Base-by-base conservation (phyloP, 1,284 basidiomycete genomes). In the Athelia sp. region DNA sequence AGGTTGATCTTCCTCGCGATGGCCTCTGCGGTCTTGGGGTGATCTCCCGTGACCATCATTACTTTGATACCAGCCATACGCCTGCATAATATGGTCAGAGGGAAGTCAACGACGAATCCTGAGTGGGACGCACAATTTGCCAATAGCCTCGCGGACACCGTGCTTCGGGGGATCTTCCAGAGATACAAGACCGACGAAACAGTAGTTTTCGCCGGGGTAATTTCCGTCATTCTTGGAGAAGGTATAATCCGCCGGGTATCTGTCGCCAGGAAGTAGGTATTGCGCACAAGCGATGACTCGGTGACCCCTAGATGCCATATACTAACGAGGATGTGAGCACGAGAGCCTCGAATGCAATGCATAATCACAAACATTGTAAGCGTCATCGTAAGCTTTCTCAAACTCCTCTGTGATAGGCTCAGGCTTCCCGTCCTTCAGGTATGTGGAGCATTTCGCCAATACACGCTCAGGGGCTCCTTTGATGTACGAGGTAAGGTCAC, bases 381-480 rank as follows among this genome's bases (percentile, higher is more conserved):
- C 82, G 21, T 72, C 71, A 50, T 84, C 79, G 54, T 84, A 84
- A 2, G 62, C 62, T 22, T 61, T 57, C 50, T 61, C 69, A 63
- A 84, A 83, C n/a, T 72, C 73, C 19, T 81, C 78, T 2, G 77
- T 76, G 48, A 85, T 76, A 3, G 76, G 76, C 9, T 68, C 51
- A 43, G 58, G 52, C 46, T 67, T 56, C 2, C 81, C 81, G 50
- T 82, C 71, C 52, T 77, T 73, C 40, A 84, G 62, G 56, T 79
- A 81, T 1, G 78, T 79, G 1, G 76, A 68, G 60, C 83, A 83
- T 61, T 82, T 83, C 3, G 75, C 77, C 24, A 85, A 67, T 9
- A 86, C 78, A 44, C 82, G 77, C 61, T 86, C 83, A 0, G 82
- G 82, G 8, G 83, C 83, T 23, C 83, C 83, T 59, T 86, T 86